Evolutionary conservation across 768 basidiomycete species (phyloP).

Genomic region (Tulasnella sp.): DNA sequence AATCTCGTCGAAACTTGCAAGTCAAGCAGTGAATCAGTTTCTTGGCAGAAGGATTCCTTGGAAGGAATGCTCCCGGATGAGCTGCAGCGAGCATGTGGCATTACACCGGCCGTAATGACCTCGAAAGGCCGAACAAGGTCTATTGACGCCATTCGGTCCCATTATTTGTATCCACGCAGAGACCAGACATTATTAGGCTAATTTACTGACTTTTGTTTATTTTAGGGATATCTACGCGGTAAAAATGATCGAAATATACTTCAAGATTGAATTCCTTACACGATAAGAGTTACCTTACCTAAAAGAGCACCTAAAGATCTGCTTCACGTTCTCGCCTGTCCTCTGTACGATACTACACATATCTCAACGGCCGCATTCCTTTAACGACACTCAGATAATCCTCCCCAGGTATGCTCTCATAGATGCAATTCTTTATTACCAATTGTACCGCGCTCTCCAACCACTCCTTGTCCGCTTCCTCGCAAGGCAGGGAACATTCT

Average conservation of each 20-base stretch:
- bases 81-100: not conserved
- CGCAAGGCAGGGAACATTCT: not conserved
- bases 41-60: not conserved
- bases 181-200: too few relatives aligned
- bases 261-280: too few relatives aligned
- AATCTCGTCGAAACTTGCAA: not conserved
- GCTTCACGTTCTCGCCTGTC: not conserved
- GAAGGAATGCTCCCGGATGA: not conserved
- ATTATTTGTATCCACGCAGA: too few relatives aligned
- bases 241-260: too few relatives aligned
- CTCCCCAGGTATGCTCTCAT: not conserved
- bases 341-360: not conserved
- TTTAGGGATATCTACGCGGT: too few relatives aligned
- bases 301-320: not conserved
- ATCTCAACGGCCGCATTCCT: not conserved
- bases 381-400: not conserved
- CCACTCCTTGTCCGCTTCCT: not conserved
- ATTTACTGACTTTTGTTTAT: too few relatives aligned
- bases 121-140: not conserved
- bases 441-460: not conserved
- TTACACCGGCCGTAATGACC: not conserved
- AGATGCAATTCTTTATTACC: not conserved
- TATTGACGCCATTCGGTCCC: not conserved
- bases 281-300: not conserved
- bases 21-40: not conserved